Percentiles rank a stretch among this genome's conserved stretches.
phyloP scores from a whole-genome alignment of 768 basidiomycete species.

The Ramaria sp. region DNA sequence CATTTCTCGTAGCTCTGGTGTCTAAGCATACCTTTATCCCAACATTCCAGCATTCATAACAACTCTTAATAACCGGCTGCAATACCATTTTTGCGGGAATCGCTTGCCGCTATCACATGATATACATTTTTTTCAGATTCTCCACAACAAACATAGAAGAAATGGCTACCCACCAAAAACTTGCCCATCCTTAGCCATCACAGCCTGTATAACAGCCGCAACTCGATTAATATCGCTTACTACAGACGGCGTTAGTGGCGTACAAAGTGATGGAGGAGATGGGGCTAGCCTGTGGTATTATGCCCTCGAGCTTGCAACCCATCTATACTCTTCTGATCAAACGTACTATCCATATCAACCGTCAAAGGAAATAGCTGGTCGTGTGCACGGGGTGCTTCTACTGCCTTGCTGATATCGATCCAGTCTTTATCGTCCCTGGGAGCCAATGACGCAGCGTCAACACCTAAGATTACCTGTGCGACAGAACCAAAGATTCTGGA shows the following conservation, averaged over 20 bases:
- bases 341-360: slow-evolving; percentile 52
- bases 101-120: slow-evolving; percentile 56
- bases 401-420: slow-evolving; percentile 66
- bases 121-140: background rate
- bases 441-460: slow-evolving; percentile 18
- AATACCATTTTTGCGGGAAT: slow-evolving; percentile 88
- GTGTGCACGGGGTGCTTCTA: slow-evolving; percentile 80
- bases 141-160: background rate
- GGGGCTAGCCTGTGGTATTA: slow-evolving; percentile 45
- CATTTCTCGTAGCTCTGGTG: background rate
- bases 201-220: slow-evolving; percentile 65
- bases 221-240: slow-evolving; percentile 61
- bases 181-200: slow-evolving; percentile 37
- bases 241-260: slow-evolving; percentile 13
- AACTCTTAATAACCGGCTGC: slow-evolving; percentile 66
- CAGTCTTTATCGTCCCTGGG: slow-evolving; percentile 34
- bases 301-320: slow-evolving; percentile 56
- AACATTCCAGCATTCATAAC: background rate
- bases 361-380: slow-evolving; percentile 68
- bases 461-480: slow-evolving; percentile 68
- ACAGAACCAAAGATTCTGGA: slow-evolving; percentile 73
- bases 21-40: background rate
- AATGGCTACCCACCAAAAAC: slow-evolving; percentile 46
- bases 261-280: background rate
- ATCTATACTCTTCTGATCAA: slow-evolving; percentile 44